Evolutionary conservation across 805 yeast genomes (phyloP), one percentile per base, ranked within the genome.

Genomic region (Candida incommunis): DNA sequence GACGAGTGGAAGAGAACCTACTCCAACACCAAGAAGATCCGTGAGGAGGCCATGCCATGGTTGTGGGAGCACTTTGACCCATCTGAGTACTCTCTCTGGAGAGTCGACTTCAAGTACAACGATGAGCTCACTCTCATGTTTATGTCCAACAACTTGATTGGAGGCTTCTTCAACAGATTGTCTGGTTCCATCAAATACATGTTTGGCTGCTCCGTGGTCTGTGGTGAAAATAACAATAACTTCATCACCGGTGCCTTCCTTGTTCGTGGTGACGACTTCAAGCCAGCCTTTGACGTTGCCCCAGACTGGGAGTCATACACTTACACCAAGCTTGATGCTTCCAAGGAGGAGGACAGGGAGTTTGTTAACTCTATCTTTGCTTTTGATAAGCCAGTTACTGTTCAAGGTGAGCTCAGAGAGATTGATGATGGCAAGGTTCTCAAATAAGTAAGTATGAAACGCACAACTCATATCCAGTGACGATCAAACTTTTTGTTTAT

Each of bases 231-330:
- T 87, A 90, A 87, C 82, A 74, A 81, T 81, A 90, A 90, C 72
- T 97, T 96, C 74, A 88, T 90, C 65, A 72, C 84, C 58, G 96
- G 95, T 74, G 94, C 82, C 63, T 81, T 90, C 76, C 69, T 92
- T 62, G 80, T 90, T 62, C 87, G 97, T 74, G 98, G 98, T 60
- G 85, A 90, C 70, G 95, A 90, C 51, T 70, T 58, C 63, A 75
- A 58, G 47, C 95, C 96, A 67, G 98, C 96, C 52, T 86, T 90
- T 63, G 83, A 90, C 54, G 97, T 92, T 67, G 98, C 97, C 63
- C 96, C 98, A 68, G 98, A 92, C 72, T 87, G 95, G 94, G 97
- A 90, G 72, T 85, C 96, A 43, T 90, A 85, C 73, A 63, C 65
- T 48, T 86, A 76, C 82, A 70, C 77, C 63, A 80, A 84, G 73